Evolutionary conservation across 2,329 filamentous ascomycete genomes (phyloP), one percentile per base, ranked within the genome.

Genomic region (Dichotomopilus funicola): DNA sequence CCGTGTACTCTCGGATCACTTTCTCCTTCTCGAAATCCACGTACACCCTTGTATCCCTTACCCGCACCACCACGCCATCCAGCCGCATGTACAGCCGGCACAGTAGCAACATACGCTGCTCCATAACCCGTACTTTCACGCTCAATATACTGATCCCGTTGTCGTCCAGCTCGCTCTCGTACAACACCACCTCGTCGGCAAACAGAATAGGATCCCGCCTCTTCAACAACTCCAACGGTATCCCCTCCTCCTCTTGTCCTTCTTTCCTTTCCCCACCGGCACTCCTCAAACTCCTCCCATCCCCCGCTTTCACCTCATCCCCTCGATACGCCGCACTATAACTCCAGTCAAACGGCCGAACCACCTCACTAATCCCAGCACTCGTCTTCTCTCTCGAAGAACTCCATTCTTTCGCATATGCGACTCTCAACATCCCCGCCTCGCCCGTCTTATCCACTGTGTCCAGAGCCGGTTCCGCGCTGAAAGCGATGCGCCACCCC

Each of bases 291-390:
- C 50, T 37, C 19, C 38, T 10, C 33, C 42, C 47, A 19, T 35
- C 47, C 37, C 4, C 45, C 2, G 19, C 47, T 34, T 3, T n/a
- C 1, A 46, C 35, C 57, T 59, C 57, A 19, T 56, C 57, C 46
- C 94, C 94, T 55, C 79, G 80, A 72, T 96, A 99, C 62, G 86
- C 80, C 38, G 92, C 96, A 62, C 85, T 94, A 73, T 97, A 99
- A 59, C 90, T 96, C 94, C 94, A 99, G 74, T 99, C 94, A 70
- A 95, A 99, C 3, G 92, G 91, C 74, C 91, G 91, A 53, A 99
- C 89, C 33, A 96, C 86, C 68, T 96, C 90, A 68, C 89, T 90
- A 69, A 99, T 96, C 54, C 87, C 89, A 49, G 91, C 88, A 49
- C 88, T 87, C 64, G 88, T 88, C 70, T 86, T 84, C 70, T 91